Conservation (phyloP, 2,329 filamentous ascomycete species). For the Neurospora sp. region DNA sequence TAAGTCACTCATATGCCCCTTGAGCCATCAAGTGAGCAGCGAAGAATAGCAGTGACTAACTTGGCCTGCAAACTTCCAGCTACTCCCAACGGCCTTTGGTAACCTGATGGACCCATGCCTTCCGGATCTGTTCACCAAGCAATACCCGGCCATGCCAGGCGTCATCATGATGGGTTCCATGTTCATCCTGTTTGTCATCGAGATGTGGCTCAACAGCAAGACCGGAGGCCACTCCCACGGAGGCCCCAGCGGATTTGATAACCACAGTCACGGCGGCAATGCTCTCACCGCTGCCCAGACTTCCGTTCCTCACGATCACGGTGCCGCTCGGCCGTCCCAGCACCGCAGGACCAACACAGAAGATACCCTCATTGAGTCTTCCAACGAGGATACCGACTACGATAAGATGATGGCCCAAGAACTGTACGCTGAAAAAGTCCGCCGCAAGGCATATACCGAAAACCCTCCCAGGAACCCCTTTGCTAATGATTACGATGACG, state of each 20-base stretch:
- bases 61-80: conserved; percentile 19
- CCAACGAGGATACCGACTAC: conserved; percentile 24
- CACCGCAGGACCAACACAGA: conserved; percentile 23
- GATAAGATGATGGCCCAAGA: conserved; percentile 32
- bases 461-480: neutral
- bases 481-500: conserved; percentile 13
- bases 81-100: conserved; percentile 50
- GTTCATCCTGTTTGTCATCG: conserved; percentile 51
- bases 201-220: conserved; percentile 51
- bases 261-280: conserved; percentile 3
- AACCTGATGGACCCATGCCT: conserved; percentile 44
- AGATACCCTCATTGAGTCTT: conserved; percentile 22
- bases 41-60: neutral
- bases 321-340: conserved; percentile 15
- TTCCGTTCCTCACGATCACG: conserved; percentile 2
- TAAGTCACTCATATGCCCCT: conserved; percentile 22
- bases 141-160: conserved; percentile 52
- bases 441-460: conserved; percentile 5
- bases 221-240: conserved; percentile 49
- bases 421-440: conserved; percentile 27
- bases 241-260: conserved; percentile 37
- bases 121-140: conserved; percentile 46
- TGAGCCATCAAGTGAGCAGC: neutral
- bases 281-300: conserved; percentile 5
- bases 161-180: conserved; percentile 56